Conservation (phyloP, 768 basidiomycete genomes). For the Amanita polypyramis region DNA sequence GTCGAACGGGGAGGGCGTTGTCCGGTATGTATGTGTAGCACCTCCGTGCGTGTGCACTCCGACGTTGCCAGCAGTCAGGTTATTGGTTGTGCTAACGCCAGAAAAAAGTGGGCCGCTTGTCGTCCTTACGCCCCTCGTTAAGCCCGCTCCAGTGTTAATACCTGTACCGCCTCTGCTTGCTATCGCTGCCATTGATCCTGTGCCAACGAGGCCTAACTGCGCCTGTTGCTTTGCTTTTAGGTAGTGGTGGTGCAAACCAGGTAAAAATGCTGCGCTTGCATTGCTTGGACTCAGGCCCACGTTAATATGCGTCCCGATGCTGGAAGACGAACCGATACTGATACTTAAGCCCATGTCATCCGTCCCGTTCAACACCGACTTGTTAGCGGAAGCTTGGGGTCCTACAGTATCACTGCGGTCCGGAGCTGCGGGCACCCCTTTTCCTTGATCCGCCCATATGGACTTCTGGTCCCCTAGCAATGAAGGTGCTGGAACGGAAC, state of each 20-base stretch:
- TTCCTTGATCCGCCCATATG: conserved; percentile 58
- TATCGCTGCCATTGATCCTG: conserved; percentile 1
- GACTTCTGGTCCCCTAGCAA: conserved; percentile 67
- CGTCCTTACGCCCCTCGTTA: not conserved
- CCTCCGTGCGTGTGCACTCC: conserved; percentile 29
- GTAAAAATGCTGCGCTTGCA: conserved; percentile 75
- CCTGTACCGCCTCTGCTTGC: not conserved
- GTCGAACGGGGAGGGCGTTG: conserved; percentile 33
- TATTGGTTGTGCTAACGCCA: not conserved
- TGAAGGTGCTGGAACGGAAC: conserved; percentile 72
- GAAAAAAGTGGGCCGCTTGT: conserved; percentile 4
- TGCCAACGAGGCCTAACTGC: conserved; percentile 13
- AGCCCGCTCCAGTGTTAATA: not conserved
- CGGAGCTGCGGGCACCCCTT: conserved; percentile 21
- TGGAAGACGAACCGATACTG: conserved; percentile 20
- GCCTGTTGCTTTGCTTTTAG: conserved; percentile 32
- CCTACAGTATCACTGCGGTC: conserved; percentile 34
- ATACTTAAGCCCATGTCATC: conserved; percentile 26
- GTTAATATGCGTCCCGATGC: conserved; percentile 10
- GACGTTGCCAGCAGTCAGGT: conserved; percentile 7
- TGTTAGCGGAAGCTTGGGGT: conserved; percentile 37
- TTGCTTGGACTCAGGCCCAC: conserved; percentile 57
- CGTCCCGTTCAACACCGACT: conserved; percentile 16
- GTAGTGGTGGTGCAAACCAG: conserved; percentile 59
- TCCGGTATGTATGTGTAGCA: conserved; percentile 28